Base-by-base conservation (phyloP, 1,139 yeast genomes). In the Blastobotrys malaysiensis region DNA sequence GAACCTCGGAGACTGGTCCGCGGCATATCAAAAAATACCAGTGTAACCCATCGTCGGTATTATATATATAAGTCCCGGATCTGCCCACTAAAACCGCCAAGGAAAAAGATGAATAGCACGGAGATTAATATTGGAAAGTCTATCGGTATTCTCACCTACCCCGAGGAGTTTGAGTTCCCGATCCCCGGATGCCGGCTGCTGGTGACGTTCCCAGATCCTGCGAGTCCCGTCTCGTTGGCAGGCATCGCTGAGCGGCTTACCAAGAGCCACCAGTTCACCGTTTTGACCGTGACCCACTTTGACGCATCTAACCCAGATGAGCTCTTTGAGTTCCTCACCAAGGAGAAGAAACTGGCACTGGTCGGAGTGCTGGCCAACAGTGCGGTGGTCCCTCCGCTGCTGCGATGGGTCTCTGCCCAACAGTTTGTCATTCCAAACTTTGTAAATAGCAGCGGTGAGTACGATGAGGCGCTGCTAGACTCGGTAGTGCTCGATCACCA, bases 151-250 rank as follows among this genome's bases (percentile, higher is more conserved):
- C 50, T 61, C 51, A 59, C 57, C 24, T 52, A 55, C 51, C 57
- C 58, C 36, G 46, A 44, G 0, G 58, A 62, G 45, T 63, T 62
- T 26, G 50, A 16, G 18, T 11, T 26, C 20, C 44, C 49, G 9
- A 68, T 70, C 3, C 54, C 55, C 1, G 74, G 75, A 2, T 67
- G 72, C 2, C 70, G 75, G 27, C 68, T 77, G 18, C 81, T 79
- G 0, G 64, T 83, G 1, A 56, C 82, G 4, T 58, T 76, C 19
- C 66, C 39, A 16, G 39, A 31, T 31, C 39, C 39, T 13, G 39
- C 39, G 39, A 16, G 16, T 3, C 39, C 39, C 3, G 39, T 31
- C 5, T 31, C 39, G 39, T 16, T 31, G 16, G 16, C 39, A 3
- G 39, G 39, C 16, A 31, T 31, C 39, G 39, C 39, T 11, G 39